Conservation (phyloP, 176 grass and related monocot species). For the Panicum miliaceum region DNA sequence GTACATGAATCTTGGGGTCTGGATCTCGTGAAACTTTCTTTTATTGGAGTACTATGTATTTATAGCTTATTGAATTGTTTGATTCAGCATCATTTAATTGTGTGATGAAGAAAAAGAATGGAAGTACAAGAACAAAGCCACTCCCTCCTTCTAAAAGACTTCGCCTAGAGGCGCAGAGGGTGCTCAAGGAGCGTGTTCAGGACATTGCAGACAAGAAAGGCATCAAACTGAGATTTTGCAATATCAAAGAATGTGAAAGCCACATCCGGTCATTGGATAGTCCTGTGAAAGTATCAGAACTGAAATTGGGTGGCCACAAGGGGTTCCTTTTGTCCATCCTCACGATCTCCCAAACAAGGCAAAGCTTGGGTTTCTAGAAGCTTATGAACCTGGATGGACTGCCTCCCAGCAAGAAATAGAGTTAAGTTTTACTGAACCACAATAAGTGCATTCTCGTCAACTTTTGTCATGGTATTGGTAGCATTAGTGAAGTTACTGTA, state of each 20-base stretch:
- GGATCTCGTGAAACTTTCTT: background rate
- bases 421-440: conserved; percentile 64
- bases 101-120: conserved; percentile 62
- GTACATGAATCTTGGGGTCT: background rate
- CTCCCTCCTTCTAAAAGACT: conserved; percentile 92
- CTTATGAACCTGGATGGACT: conserved; percentile 95
- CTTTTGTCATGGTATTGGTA: background rate
- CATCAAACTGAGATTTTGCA: conserved; percentile 89
- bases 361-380: conserved; percentile 87
- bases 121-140: conserved; percentile 58
- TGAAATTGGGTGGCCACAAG: conserved; percentile 86
- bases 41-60: background rate
- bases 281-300: conserved; percentile 56
- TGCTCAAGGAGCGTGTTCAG: conserved; percentile 90
- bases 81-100: conserved; percentile 60
- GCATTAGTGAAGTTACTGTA: conserved; percentile 1
- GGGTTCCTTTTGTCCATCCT: conserved; percentile 95
- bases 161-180: conserved; percentile 86
- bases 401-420: conserved; percentile 80
- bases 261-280: conserved; percentile 61
- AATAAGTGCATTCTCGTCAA: conserved; percentile 15
- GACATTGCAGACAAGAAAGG: conserved; percentile 90
- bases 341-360: conserved; percentile 97
- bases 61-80: conserved; percentile 41
- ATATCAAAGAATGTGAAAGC: conserved; percentile 73